Base-by-base conservation (phyloP, 2,329 filamentous ascomycete genomes). In the Coccinonectria pachysandricola region DNA sequence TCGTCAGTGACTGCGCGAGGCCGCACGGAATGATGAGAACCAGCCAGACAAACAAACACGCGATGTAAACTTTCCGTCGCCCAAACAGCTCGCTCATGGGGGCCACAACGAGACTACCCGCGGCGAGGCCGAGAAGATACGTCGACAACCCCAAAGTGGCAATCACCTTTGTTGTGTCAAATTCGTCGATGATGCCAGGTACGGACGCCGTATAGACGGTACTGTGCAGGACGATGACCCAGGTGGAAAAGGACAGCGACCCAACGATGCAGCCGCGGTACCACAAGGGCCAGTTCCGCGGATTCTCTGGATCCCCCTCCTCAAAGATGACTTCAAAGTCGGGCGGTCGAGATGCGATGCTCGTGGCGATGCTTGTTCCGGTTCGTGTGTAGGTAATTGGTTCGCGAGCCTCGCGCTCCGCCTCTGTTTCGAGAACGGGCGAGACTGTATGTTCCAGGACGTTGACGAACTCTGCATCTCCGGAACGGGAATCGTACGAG, bases 141-240 rank as follows among this genome's bases (percentile, higher is more conserved):
- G 78, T 77, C 0, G 84, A 91, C 22, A 92, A 62, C 5, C 84
- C 84, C 3, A 91, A 58, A 0, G 82, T 81, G 1, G 77, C 68
- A n/a, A 78, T 52, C 0, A 71, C 74, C 17, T 71, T 62, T 9
- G 59, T 48, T 11, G 73, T 61, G 19, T 64, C 55, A 40, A 85
- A 88, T 26, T 83, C 76, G 9, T 62, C 50, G 44, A 74, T 71
- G 52, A 92, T 71, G 1, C 79, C 76, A 1, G 71, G 67, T 17
- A 81, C 71, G 3, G 75, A 77, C 1, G 76, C 71, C 1, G 83
- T 85, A 49, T 91, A 92, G 26, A 72, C 77, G 1, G 84, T 91
- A 23, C 77, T 84, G 47, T 86, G 84, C 23, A 85, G 49, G 10
- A 85, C 76, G n/a, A 64, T 50, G 12, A 61, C 52, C 63, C 62